Conservation (phyloP, 257 asterid genomes). For the Nicotiana attenuata region DNA sequence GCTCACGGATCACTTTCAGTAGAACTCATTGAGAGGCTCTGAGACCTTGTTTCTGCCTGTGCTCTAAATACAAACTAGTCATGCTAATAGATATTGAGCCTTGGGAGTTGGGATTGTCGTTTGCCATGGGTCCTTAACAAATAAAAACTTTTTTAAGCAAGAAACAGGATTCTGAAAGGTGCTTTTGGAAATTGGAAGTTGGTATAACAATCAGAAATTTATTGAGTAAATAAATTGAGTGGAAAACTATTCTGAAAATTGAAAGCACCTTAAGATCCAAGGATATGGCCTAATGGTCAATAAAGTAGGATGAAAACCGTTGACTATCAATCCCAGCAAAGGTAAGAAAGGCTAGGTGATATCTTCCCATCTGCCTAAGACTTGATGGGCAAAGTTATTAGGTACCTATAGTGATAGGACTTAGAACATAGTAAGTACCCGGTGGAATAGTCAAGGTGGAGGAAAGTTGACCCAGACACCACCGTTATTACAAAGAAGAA, state of each 20-base stretch:
- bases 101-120: background rate
- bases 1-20: background rate
- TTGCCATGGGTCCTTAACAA: background rate
- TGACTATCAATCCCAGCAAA: background rate
- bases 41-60: background rate
- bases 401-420: background rate
- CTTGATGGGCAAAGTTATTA: background rate
- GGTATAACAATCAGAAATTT: background rate
- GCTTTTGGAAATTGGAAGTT: background rate
- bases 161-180: background rate
- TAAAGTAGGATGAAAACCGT: background rate
- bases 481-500: too few relatives aligned
- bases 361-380: background rate
- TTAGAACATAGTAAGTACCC: background rate
- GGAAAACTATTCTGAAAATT: background rate
- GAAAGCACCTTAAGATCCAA: background rate
- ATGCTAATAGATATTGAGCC: background rate
- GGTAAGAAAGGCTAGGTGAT: background rate
- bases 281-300: background rate
- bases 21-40: background rate
- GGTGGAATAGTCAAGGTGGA: background rate
- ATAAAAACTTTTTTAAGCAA: background rate
- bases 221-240: background rate
- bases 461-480: background rate
- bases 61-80: background rate